Percentiles rank a stretch among this genome's conserved stretches.
Conservation (phyloP, 768 basidiomycete species). For the Porpolomopsis calyptriformis region DNA sequence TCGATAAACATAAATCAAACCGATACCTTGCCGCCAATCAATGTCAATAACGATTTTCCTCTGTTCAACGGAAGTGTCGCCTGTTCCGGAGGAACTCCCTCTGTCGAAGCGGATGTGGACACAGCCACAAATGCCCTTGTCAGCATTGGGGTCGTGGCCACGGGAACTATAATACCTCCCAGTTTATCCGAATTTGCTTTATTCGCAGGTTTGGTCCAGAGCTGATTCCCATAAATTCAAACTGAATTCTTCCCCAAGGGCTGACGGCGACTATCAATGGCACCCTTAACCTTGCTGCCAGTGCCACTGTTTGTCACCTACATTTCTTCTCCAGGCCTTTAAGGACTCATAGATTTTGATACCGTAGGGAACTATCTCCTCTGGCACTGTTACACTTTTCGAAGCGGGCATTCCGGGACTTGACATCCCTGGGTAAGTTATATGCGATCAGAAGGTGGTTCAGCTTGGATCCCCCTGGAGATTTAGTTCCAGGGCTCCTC, state of each 20-base stretch:
- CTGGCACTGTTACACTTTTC: conserved; percentile 21
- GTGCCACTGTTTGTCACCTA: conserved; percentile 16
- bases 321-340: too few relatives aligned
- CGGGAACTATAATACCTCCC: conserved; percentile 23
- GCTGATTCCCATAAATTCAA: neutral
- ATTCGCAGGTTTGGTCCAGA: conserved; percentile 13
- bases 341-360: neutral
- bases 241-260: conserved; percentile 8
- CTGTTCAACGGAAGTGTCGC: conserved; percentile 13
- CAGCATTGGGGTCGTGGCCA: conserved; percentile 19
- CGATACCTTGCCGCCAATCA: conserved; percentile 14
- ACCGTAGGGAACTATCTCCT: conserved; percentile 19
- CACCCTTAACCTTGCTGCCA: conserved; percentile 18
- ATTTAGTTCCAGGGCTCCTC: too few relatives aligned
- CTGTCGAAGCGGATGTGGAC: conserved; percentile 10
- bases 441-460: too few relatives aligned
- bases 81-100: conserved; percentile 6
- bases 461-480: too few relatives aligned
- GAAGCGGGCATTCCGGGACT: conserved; percentile 22
- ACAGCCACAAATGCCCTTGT: conserved; percentile 21
- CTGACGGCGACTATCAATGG: conserved; percentile 22
- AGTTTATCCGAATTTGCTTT: conserved; percentile 20
- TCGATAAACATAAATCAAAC: neutral
- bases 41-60: conserved; percentile 15
- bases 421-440: conserved; percentile 23